Evolutionary conservation across 2,329 filamentous ascomycete genomes (phyloP).

Genomic region (Anisogramma anomala): DNA sequence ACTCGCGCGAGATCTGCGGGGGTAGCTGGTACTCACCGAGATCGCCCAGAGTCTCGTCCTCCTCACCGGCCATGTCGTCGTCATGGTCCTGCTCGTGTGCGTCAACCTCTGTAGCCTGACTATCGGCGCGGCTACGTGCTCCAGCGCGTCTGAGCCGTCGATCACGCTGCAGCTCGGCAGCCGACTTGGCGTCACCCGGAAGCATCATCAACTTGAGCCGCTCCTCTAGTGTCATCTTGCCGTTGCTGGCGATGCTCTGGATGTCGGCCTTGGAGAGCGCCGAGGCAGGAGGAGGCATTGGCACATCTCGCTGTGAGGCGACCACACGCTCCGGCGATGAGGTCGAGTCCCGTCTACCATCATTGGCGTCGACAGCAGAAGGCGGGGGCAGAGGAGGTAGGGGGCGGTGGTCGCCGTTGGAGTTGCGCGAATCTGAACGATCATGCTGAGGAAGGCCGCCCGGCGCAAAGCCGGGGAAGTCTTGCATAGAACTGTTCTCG

Average conservation of each 20-base stretch:
- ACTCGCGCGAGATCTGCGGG: slow-evolving; percentile 80
- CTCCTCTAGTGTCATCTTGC: slow-evolving; percentile 75
- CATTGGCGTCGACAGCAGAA: slow-evolving; percentile 35
- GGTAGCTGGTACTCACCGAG: slow-evolving; percentile 55
- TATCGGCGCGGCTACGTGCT: slow-evolving; percentile 29
- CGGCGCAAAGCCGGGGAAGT: slow-evolving; percentile 30
- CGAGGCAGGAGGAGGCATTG: slow-evolving; percentile 59
- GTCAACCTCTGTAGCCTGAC: slow-evolving; percentile 33
- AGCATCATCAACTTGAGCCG: slow-evolving; percentile 81
- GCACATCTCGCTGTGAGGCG: slow-evolving; percentile 55
- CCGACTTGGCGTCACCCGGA: slow-evolving; percentile 53
- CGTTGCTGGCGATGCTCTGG: slow-evolving; percentile 55
- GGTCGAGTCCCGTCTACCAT: slow-evolving; percentile 32
- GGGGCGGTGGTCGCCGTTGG: slow-evolving; percentile 71
- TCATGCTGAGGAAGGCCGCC: slow-evolving; percentile 43
- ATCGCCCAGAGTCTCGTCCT: slow-evolving; percentile 49
- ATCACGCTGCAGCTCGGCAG: slow-evolving; percentile 55
- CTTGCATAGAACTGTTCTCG: slow-evolving; percentile 56
- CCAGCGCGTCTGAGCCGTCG: slow-evolving; percentile 55
- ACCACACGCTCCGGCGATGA: slow-evolving; percentile 60
- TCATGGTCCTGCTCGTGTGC: slow-evolving; percentile 26
- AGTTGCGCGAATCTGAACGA: slow-evolving; percentile 62
- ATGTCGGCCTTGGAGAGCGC: slow-evolving; percentile 62
- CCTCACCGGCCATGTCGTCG: slow-evolving; percentile 36
- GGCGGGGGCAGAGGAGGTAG: slow-evolving; percentile 65